Percentiles rank a stretch among this genome's conserved stretches.
Evolutionary conservation across 331 rosid species (phyloP).

Genomic region (Prunus yedoensis): DNA sequence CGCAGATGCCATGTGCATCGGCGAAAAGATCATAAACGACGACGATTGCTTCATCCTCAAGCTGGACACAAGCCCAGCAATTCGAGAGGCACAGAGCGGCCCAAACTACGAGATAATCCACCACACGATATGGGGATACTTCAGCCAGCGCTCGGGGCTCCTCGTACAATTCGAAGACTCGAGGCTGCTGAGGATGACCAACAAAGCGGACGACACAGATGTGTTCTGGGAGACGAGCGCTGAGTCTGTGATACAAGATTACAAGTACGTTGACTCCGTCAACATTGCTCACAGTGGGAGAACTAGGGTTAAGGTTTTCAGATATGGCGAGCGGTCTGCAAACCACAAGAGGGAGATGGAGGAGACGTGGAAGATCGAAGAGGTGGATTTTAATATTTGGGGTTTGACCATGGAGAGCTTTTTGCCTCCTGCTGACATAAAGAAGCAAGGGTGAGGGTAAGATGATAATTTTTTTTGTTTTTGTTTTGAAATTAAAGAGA

Average conservation of each 20-base stretch:
- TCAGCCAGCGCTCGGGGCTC: slow-evolving; percentile 87
- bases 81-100: slow-evolving; percentile 69
- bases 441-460: neutral
- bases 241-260: slow-evolving; percentile 69
- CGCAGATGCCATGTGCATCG: slow-evolving; percentile 77
- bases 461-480: neutral
- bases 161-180: slow-evolving; percentile 77
- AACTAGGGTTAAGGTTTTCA: slow-evolving; percentile 59
- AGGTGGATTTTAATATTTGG: slow-evolving; percentile 72
- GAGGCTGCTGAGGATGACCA: slow-evolving; percentile 60
- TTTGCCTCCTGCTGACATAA: slow-evolving; percentile 55
- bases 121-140: slow-evolving; percentile 90
- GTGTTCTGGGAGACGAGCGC: slow-evolving; percentile 90
- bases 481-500: neutral
- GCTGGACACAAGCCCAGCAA: slow-evolving; percentile 71
- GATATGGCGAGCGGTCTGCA: slow-evolving; percentile 77
- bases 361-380: slow-evolving; percentile 84
- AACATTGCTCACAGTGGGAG: slow-evolving; percentile 85
- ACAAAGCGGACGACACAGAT: slow-evolving; percentile 49
- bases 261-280: slow-evolving; percentile 69
- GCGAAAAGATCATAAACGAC: slow-evolving; percentile 69
- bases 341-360: slow-evolving; percentile 84
- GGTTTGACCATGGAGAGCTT: slow-evolving; percentile 71
- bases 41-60: slow-evolving; percentile 85
- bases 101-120: slow-evolving; percentile 70